Percentiles rank a stretch among this genome's conserved stretches.
Evolutionary conservation across 305 asterid species (phyloP).

Genomic region (Petunia hybrid): DNA sequence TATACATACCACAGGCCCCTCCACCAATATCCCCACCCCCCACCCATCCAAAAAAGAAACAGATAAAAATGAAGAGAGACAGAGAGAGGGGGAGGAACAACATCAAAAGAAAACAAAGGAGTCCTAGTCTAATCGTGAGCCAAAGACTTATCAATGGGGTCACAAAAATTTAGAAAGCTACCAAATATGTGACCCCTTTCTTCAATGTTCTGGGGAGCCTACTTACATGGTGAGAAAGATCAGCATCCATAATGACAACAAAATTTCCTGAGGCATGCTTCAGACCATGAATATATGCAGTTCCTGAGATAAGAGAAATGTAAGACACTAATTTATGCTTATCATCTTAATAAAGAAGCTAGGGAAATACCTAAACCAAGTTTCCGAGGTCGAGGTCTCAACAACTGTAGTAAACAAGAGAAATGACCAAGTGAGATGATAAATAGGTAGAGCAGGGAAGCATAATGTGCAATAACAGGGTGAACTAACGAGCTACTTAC

Average conservation of each 20-base stretch:
- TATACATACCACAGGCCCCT: neutral
- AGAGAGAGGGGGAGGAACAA: neutral
- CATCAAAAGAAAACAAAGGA: neutral
- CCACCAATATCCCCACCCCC: neutral
- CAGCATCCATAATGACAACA: conserved; percentile 99
- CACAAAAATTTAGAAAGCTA: conserved; percentile 1
- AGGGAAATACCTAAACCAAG: conserved; percentile 84
- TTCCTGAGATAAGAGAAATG: conserved; percentile 60
- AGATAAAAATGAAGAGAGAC: neutral
- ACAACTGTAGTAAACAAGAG: conserved; percentile 60
- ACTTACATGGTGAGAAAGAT: conserved; percentile 96
- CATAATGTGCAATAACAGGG: neutral
- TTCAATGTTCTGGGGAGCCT: neutral
- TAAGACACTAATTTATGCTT: conserved; percentile 36
- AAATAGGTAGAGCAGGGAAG: neutral
- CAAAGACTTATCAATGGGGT: neutral
- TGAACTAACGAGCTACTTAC: conserved; percentile 50
- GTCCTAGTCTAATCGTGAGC: neutral
- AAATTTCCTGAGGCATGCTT: conserved; percentile 88
- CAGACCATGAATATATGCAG: conserved; percentile 92
- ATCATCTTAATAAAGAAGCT: conserved; percentile 30
- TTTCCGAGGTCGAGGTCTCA: conserved; percentile 87
- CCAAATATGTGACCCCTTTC: neutral
- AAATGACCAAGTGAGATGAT: conserved; percentile 22
- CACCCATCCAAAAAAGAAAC: neutral